Evolutionary conservation across 805 yeast species (phyloP).

Genomic region (Barnettozyma salicaria): DNA sequence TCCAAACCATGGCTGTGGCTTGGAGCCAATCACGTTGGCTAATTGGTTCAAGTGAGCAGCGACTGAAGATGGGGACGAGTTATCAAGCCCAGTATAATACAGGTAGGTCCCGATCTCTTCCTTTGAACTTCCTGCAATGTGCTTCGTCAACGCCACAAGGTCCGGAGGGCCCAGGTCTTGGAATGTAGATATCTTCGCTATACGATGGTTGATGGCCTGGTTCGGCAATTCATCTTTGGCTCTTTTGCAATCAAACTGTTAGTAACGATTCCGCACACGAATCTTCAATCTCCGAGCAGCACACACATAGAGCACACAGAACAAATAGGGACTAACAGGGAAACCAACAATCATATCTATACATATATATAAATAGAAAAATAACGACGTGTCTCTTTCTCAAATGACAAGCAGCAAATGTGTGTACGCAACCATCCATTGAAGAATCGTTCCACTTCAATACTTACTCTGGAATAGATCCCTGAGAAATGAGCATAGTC

Average conservation of each 20-base stretch:
- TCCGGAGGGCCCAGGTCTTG: constrained; percentile 75
- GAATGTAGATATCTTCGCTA: constrained; percentile 50
- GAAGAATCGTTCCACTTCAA: too few species aligned
- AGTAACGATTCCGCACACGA: constrained; percentile 6
- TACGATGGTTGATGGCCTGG: constrained; percentile 57
- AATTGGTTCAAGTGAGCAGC: constrained; percentile 69
- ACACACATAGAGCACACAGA: not conserved
- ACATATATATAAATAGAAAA: too few species aligned
- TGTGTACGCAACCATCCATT: constrained; percentile 6
- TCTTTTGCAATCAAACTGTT: constrained; percentile 27
- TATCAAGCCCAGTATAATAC: constrained; percentile 71
- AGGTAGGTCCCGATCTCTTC: constrained; percentile 53
- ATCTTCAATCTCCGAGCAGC: not conserved
- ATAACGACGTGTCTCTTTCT: too few species aligned
- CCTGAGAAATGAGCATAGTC: constrained; percentile 39
- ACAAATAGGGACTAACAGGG: too few species aligned
- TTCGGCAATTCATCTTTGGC: constrained; percentile 55
- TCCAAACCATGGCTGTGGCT: constrained; percentile 77
- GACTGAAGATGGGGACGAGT: constrained; percentile 68
- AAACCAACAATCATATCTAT: too few species aligned
- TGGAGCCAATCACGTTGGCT: constrained; percentile 54
- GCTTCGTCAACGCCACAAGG: constrained; percentile 46
- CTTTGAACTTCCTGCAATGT: constrained; percentile 56
- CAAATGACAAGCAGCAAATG: not conserved
- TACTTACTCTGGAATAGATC: constrained; percentile 58